Percentiles rank a stretch among this genome's conserved stretches.
These are phyloP conservation scores for Pestalotiopsis sp. DNA, from an alignment of 2,329 filamentous ascomycete species.

Conservation along the genomic window DNA sequence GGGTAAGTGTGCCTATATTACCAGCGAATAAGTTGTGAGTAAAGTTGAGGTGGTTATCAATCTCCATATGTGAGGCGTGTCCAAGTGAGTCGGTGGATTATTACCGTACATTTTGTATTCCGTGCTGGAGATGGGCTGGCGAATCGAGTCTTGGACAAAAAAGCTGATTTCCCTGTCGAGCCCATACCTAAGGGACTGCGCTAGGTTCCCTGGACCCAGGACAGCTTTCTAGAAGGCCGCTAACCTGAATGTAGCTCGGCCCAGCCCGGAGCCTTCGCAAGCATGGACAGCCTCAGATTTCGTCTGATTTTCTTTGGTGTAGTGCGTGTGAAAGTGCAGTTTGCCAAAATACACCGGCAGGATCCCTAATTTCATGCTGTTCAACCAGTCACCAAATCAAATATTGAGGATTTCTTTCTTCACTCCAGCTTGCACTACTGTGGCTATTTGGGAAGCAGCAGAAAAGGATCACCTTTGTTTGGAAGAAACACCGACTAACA, in stretches of 20 bases:
- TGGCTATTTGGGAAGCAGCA: not conserved
- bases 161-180: not conserved
- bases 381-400: too few species aligned
- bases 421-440: not conserved
- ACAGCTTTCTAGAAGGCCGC: not conserved
- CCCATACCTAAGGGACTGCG: not conserved
- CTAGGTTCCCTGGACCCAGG: not conserved
- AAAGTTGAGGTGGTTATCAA: not conserved
- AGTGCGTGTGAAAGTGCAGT: not conserved
- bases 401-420: not conserved
- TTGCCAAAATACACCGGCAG: not conserved
- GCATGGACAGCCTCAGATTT: slow-evolving; percentile 7
- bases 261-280: not conserved
- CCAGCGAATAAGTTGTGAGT: not conserved
- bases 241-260: not conserved
- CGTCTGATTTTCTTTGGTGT: not conserved
- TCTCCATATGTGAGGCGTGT: too few species aligned
- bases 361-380: not conserved
- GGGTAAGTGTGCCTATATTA: not conserved
- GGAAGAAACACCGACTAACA: not conserved
- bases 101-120: too few species aligned
- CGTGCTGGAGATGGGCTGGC: too few species aligned
- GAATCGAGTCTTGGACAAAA: too few species aligned
- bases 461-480: not conserved
- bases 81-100: too few species aligned